These are phyloP conservation scores for Paralagenidium karlingii DNA, from an alignment of 352 stramenopile genomes.

Conservation along the genomic window DNA sequence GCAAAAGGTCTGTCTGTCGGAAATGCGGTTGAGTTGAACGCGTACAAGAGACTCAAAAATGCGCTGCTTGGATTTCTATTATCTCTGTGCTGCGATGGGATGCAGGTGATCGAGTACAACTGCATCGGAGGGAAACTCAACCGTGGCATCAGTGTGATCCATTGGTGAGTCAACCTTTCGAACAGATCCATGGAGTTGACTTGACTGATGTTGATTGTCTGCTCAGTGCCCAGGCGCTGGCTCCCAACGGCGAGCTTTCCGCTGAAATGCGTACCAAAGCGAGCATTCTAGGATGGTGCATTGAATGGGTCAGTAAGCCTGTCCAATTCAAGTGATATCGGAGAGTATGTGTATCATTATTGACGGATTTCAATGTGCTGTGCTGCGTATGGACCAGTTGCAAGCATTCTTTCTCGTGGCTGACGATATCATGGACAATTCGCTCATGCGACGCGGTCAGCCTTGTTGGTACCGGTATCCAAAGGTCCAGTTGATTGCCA, in stretches of 20 bases:
- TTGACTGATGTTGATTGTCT: background rate
- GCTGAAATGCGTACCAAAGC: constrained; percentile 69
- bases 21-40: too few species aligned
- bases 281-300: constrained; percentile 95
- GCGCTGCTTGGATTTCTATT: constrained; percentile 7
- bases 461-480: constrained; percentile 95
- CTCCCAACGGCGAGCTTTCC: constrained; percentile 26
- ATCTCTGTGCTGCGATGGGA: too few species aligned
- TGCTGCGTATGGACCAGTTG: constrained; percentile 29
- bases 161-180: constrained; percentile 29
- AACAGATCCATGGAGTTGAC: background rate
- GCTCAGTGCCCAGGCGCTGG: constrained; percentile 45
- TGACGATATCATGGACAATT: constrained; percentile 99
- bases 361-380: too few species aligned
- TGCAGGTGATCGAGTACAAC: constrained; percentile 90
- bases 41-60: constrained; percentile 4
- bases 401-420: constrained; percentile 99
- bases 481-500: constrained; percentile 88
- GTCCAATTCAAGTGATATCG: too few species aligned
- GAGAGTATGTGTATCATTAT: too few species aligned
- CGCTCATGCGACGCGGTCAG: constrained; percentile 89
- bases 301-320: constrained; percentile 85
- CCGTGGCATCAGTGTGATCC: constrained; percentile 92
- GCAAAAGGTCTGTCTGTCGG: constrained; percentile 19
- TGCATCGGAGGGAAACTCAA: constrained; percentile 98